Evolutionary conservation across 2,329 filamentous ascomycete species (phyloP), one percentile per base, ranked within the genome.

Genomic region (Colletotrichum ledebouriae): DNA sequence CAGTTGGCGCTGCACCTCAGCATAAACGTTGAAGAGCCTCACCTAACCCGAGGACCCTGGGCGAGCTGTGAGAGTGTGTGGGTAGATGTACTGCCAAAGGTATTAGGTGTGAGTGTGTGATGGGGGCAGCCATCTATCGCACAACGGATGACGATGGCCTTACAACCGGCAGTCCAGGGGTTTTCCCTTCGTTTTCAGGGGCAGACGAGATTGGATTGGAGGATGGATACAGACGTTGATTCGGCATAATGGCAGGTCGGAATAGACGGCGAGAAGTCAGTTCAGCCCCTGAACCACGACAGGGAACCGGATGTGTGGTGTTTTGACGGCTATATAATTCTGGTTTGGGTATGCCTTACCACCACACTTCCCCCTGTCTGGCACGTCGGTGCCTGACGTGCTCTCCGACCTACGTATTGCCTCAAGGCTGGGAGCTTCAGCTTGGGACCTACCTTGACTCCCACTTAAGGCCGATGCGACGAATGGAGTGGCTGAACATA

Each of bases 11-110:
- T 17, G 33, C 25, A 46, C 25, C 25, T 41, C 22, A 46, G 64
- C 59, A 58, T 58, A 22, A 58, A 25, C 15, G 52, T 44, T n/a
- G 37, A 63, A 67, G 65, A 68, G 65, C 65, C 65, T 64, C 65
- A 68, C 25, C 37, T n/a, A 6, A 29, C 34, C 20, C 42, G 37
- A 10, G n/a, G 56, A 49, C 25, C 42, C 52, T 42, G 13, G 17
- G 17, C 29, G 15, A 59, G 4, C 34, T 59, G 42, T 41, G 29
- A 47, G 37, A 2, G 37, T 6, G 11, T 47, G 42, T 37, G 57
- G 25, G 13, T 11, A 4, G 9, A 13, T 33, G 25, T 29, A 33
- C 22, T 52, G 44, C n/a, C 3, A 47, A 13, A 4, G 17, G 25
- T 25, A 25, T 3, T 25, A 29, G 29, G 29, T 29, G 29, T 29